Conservation (phyloP, 129 eudicot genomes). For the Flaveria bidentis region DNA sequence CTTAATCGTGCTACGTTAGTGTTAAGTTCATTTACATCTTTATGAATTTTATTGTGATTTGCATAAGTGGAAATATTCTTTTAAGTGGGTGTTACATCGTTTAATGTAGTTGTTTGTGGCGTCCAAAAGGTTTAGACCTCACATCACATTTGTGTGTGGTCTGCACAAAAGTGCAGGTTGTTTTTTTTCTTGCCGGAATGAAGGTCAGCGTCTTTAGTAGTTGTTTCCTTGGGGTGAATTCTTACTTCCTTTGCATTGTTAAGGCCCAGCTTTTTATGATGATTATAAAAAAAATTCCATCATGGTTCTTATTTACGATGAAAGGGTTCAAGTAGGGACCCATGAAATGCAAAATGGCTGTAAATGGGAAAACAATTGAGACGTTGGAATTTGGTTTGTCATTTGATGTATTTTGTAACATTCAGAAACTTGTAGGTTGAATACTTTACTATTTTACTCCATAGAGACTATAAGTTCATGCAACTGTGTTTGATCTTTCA, state of each 20-base stretch:
- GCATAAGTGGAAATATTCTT: neutral
- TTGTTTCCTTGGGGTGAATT: constrained; percentile 17
- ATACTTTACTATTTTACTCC: constrained; percentile 3
- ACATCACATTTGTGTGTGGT: neutral
- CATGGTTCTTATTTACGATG: neutral
- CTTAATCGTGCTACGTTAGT: neutral
- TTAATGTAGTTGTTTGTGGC: neutral
- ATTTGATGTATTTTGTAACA: constrained; percentile 5
- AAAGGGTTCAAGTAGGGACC: neutral
- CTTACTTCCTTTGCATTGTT: neutral
- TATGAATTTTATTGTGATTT: neutral
- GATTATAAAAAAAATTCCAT: neutral
- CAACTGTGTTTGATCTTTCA: constrained; percentile 10
- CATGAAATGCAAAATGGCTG: neutral
- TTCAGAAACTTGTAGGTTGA: neutral
- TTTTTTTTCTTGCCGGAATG: neutral
- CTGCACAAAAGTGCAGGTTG: constrained; percentile 1
- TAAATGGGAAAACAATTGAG: neutral
- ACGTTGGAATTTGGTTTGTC: neutral
- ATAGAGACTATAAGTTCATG: constrained; percentile 3
- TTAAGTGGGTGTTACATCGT: neutral
- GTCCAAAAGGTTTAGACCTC: neutral
- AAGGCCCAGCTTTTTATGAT: neutral
- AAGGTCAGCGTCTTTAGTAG: neutral
- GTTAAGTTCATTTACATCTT: constrained; percentile 5